A percentile compares a stretch with the other conserved stretches of the same genome.
phyloP scores from a whole-genome alignment of 495 filamentous ascomycete species.

The Halenospora varia region DNA sequence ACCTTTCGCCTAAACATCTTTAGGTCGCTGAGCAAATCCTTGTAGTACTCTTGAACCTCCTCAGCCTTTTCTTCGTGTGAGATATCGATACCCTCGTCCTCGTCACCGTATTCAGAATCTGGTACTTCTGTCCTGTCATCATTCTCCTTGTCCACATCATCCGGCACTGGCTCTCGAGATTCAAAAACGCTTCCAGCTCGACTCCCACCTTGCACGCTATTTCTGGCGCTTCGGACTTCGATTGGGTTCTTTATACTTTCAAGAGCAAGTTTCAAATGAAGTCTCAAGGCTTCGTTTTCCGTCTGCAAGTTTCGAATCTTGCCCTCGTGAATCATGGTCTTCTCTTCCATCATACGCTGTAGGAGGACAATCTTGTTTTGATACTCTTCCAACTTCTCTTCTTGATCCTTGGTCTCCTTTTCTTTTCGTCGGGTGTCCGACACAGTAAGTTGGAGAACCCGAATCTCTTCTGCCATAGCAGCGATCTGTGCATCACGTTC shows the following conservation, averaged over 20 bases:
- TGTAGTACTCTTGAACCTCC: constrained; percentile 65
- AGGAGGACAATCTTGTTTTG: constrained; percentile 80
- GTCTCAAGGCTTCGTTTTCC: constrained; percentile 82
- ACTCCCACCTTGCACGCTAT: constrained; percentile 28
- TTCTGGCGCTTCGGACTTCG: constrained; percentile 19
- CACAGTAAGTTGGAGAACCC: constrained; percentile 72
- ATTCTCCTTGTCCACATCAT: constrained; percentile 35
- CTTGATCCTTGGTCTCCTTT: constrained; percentile 46
- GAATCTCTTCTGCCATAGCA: constrained; percentile 92
- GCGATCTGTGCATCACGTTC: constrained; percentile 91
- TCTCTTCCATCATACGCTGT: constrained; percentile 94
- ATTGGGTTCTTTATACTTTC: constrained; percentile 91
- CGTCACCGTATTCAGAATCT: constrained; percentile 36
- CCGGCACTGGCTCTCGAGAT: background rate
- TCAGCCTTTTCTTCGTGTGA: constrained; percentile 44
- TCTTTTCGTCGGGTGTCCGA: constrained; percentile 46
- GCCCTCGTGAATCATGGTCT: constrained; percentile 76
- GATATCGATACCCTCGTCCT: constrained; percentile 37
- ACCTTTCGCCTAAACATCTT: constrained; percentile 80
- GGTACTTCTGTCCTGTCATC: constrained; percentile 32
- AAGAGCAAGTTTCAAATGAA: constrained; percentile 80
- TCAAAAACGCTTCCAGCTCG: constrained; percentile 9
- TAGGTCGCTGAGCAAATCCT: constrained; percentile 71
- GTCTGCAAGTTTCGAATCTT: constrained; percentile 83
- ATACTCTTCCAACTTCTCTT: constrained; percentile 85